A percentile compares a stretch with the other conserved stretches of the same genome.
These are phyloP conservation scores for Aspergillus haitiensis DNA, from an alignment of 495 filamentous ascomycete genomes.

Conservation along the genomic window DNA sequence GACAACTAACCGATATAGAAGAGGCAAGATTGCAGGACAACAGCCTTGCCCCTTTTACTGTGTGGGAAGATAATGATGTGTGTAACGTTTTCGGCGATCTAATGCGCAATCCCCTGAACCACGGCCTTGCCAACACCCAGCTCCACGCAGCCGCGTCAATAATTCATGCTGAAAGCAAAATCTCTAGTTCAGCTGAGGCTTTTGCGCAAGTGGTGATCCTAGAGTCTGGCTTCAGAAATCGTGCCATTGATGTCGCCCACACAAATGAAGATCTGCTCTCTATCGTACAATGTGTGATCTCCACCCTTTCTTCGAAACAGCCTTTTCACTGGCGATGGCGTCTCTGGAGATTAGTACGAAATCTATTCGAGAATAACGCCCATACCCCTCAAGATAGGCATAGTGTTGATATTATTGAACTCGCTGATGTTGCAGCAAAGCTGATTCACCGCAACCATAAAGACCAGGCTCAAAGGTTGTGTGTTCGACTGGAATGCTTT, in stretches of 20 bases:
- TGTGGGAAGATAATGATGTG: conserved; percentile 66
- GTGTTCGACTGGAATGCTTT: conserved; percentile 39
- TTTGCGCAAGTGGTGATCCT: conserved; percentile 43
- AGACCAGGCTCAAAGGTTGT: conserved; percentile 27
- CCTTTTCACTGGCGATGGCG: conserved; percentile 49
- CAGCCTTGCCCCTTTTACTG: conserved; percentile 35
- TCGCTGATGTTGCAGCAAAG: conserved; percentile 33
- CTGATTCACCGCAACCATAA: conserved; percentile 37
- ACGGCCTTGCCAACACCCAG: conserved; percentile 33
- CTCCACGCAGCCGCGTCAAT: conserved; percentile 35
- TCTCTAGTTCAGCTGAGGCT: conserved; percentile 32
- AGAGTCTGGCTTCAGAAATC: conserved; percentile 40
- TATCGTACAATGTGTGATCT: conserved; percentile 31
- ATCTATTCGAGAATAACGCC: conserved; percentile 35
- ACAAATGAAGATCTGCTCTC: conserved; percentile 28
- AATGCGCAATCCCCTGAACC: conserved; percentile 38
- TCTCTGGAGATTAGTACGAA: conserved; percentile 45
- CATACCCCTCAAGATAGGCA: conserved; percentile 27
- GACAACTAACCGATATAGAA: conserved; percentile 55
- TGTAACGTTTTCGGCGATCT: conserved; percentile 42
- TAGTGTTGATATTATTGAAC: conserved; percentile 18
- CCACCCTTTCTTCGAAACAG: conserved; percentile 39
- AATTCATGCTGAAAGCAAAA: conserved; percentile 31
- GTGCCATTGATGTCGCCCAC: conserved; percentile 26
- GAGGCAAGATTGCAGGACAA: conserved; percentile 34